These are phyloP conservation scores for Lachnellula suecica DNA, from an alignment of 2,329 filamentous ascomycete genomes.

Conservation along the genomic window DNA sequence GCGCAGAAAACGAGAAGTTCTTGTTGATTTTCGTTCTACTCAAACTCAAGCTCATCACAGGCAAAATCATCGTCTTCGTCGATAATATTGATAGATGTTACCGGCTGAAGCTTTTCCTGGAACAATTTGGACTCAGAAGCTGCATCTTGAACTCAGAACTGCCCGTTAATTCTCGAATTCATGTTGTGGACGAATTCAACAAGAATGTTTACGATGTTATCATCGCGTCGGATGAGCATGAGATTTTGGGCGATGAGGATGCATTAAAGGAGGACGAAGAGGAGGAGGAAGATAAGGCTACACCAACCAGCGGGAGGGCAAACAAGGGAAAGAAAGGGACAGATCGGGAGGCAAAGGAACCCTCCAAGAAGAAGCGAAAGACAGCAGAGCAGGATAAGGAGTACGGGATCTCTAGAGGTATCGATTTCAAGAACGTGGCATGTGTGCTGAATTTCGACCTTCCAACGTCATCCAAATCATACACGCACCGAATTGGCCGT, in stretches of 20 bases:
- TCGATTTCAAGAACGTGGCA: slow-evolving; percentile 94
- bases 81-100: slow-evolving; percentile 88
- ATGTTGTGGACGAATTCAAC: slow-evolving; percentile 97
- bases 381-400: slow-evolving; percentile 72
- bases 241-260: slow-evolving; percentile 69
- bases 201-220: slow-evolving; percentile 96
- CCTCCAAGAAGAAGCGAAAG: slow-evolving; percentile 65
- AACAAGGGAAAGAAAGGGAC: slow-evolving; percentile 28
- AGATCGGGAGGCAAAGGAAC: slow-evolving; percentile 32
- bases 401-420: slow-evolving; percentile 92
- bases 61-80: slow-evolving; percentile 85
- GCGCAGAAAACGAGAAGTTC: slow-evolving; percentile 97
- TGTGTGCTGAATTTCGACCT: slow-evolving; percentile 98
- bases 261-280: slow-evolving; percentile 35
- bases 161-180: slow-evolving; percentile 87
- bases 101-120: slow-evolving; percentile 88
- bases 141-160: slow-evolving; percentile 93
- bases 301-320: slow-evolving; percentile 26
- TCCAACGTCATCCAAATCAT: slow-evolving; percentile 82
- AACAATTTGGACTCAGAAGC: slow-evolving; percentile 93
- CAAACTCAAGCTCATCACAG: slow-evolving; percentile 90
- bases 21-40: slow-evolving; percentile 90
- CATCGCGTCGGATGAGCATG: slow-evolving; percentile 90
- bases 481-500: slow-evolving; percentile 94
- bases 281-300: slow-evolving; percentile 20